A percentile compares a stretch with the other conserved stretches of the same genome.
Evolutionary conservation across 257 asterid species (phyloP).

Genomic region (Ophiorrhiza pumila): DNA sequence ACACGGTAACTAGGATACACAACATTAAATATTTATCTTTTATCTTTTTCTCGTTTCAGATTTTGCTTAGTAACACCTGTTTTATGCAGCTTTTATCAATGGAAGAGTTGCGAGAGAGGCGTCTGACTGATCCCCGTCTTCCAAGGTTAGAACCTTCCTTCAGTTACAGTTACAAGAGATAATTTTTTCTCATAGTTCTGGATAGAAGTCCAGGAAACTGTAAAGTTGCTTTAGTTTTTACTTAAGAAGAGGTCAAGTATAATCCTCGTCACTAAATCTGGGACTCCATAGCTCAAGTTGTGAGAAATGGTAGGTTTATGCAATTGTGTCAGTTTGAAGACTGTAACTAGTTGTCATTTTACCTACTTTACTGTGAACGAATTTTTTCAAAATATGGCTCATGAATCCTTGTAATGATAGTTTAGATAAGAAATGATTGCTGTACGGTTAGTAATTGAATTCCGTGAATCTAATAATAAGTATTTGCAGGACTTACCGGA

Average conservation of each 20-base stretch:
- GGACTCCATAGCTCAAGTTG: background rate
- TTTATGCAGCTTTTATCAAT: slow-evolving; percentile 68
- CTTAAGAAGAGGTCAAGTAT: background rate
- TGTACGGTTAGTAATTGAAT: background rate
- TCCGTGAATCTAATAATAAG: slow-evolving; percentile 1
- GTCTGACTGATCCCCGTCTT: slow-evolving; percentile 84
- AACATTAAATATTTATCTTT: background rate
- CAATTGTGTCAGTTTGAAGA: background rate
- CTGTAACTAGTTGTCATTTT: background rate
- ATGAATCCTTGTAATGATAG: background rate
- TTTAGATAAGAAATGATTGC: background rate
- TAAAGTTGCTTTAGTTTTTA: background rate
- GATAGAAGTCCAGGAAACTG: slow-evolving; percentile 2
- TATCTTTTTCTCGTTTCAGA: slow-evolving; percentile 7
- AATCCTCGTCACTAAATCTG: background rate
- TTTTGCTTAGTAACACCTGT: slow-evolving; percentile 11
- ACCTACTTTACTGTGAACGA: background rate
- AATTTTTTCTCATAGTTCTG: slow-evolving; percentile 15
- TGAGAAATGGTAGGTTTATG: background rate
- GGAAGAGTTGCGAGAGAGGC: slow-evolving; percentile 89
- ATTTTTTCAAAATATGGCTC: background rate
- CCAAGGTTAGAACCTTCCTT: slow-evolving; percentile 56
- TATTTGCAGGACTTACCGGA: slow-evolving; percentile 72
- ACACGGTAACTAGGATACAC: slow-evolving; percentile 45
- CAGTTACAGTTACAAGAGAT: slow-evolving; percentile 13